These are phyloP conservation scores for Oryza nivara DNA, from an alignment of 176 grass and related monocot species.

Conservation along the genomic window DNA sequence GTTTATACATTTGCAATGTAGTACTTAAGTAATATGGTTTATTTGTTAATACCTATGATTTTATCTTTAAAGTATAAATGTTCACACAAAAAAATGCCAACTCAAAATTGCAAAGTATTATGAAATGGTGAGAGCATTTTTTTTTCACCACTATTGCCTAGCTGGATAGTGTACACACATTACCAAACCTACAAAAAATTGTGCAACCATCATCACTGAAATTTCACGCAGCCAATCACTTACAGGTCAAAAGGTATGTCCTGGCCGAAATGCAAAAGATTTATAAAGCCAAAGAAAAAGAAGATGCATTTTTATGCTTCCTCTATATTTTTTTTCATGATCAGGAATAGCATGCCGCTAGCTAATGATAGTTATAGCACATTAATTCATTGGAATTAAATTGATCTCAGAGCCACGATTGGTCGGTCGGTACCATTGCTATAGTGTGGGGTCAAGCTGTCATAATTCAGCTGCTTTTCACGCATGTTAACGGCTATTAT, in stretches of 20 bases:
- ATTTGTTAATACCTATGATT: too few species aligned
- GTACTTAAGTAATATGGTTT: too few species aligned
- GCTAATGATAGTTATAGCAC: background rate
- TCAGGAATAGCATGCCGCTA: background rate
- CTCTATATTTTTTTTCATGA: background rate
- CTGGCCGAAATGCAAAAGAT: background rate
- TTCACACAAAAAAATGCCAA: too few species aligned
- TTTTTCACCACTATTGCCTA: too few species aligned
- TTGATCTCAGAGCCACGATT: background rate
- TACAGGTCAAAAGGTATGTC: background rate
- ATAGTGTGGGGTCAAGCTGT: background rate
- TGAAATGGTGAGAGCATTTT: too few species aligned
- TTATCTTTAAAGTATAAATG: too few species aligned
- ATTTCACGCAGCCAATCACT: background rate
- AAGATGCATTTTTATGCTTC: too few species aligned
- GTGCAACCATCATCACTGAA: too few species aligned
- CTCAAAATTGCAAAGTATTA: too few species aligned
- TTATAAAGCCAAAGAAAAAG: background rate
- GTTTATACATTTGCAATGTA: too few species aligned
- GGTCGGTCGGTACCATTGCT: background rate
- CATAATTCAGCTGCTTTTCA: constrained; percentile 28
- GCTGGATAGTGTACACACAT: too few species aligned
- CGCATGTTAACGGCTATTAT: constrained; percentile 41
- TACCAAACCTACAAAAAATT: too few species aligned
- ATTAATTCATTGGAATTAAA: constrained; percentile 19